Evolutionary conservation across 805 yeast genomes (phyloP), one percentile per base, ranked within the genome.

Genomic region (Tetrapisispora iriomotensis): DNA sequence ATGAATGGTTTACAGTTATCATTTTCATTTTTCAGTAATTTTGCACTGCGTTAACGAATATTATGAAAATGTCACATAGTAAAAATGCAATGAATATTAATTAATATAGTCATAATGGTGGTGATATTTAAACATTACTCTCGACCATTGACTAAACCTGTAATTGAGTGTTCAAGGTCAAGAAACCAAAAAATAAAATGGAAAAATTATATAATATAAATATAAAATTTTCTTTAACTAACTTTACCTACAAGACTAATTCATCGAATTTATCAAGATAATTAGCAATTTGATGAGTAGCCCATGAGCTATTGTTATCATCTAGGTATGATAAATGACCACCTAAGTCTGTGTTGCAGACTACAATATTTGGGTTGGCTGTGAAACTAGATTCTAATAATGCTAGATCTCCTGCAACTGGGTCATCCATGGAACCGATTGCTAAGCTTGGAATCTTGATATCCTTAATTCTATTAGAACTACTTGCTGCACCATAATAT

Each of bases 401-500:
- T 3, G 65, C 53, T 27, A 70, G 63, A 14, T 70, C 64, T 10
- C 72, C 71, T 30, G 77, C 70, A 31, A 81, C 70, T 6, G 90
- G 58, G 53, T 82, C 92, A 54, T 82, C 90, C 15, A 56, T 50
- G 0, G 87, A 67, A 50, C 72, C 75, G 18, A 82, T 57, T n/a
- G 75, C 68, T 38, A 82, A 43, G 34, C 74, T 61, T 12, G 92
- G 92, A 4, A 79, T 75, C 43, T 74, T 68, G 34, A 81, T 71
- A 42, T 71, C 66, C 29, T 68, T 60, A 15, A 81, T 58, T 46
- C 79, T 64, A 45, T 73, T 70, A 24, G 71, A 65, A 1, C 88
- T 82, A 13, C 80, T 72, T 2, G 80, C 83, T 24, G 72, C 76
- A 38, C 78, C 62, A 54, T 81, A 81, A 60, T 82, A 82, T 34